A percentile compares a stretch with the other conserved stretches of the same genome.
Evolutionary conservation across 352 stramenopile genomes (phyloP).

Genomic region (Saprolegnia diclina): DNA sequence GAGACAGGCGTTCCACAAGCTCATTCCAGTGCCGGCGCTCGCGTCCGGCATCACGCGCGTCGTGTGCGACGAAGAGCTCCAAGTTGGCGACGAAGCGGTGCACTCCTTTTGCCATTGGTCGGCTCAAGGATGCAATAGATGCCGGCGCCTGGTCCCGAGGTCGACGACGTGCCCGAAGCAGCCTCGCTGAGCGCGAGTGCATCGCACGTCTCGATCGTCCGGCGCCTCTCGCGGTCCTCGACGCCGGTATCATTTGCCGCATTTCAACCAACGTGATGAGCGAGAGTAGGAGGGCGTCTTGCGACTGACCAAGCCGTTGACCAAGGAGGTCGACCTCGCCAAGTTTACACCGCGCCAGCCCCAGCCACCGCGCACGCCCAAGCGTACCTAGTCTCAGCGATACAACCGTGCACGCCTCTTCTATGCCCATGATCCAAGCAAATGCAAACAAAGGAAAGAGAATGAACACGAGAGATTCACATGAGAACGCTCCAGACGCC

Average conservation of each 20-base stretch:
- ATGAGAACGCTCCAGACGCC: neutral
- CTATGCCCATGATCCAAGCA: too few relatives aligned
- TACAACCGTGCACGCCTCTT: neutral
- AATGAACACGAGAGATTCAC: neutral
- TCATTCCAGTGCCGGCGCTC: slow-evolving; percentile 22
- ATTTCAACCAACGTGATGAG: too few relatives aligned
- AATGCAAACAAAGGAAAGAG: neutral
- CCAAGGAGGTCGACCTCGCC: slow-evolving; percentile 1
- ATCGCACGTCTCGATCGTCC: slow-evolving; percentile 1
- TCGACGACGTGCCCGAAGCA: neutral
- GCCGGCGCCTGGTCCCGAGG: neutral
- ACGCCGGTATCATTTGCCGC: neutral
- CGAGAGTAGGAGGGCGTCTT: too few relatives aligned
- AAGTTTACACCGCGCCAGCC: slow-evolving; percentile 14
- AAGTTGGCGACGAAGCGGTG: slow-evolving; percentile 20
- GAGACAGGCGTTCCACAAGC: slow-evolving; percentile 13
- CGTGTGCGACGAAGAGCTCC: slow-evolving; percentile 24
- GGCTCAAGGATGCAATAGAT: neutral
- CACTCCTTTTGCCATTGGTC: neutral
- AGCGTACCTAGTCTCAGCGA: neutral
- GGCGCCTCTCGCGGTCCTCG: neutral
- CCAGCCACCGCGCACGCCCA: neutral
- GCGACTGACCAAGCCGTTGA: too few relatives aligned
- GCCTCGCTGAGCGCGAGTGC: neutral
- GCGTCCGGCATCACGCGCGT: slow-evolving; percentile 20